Conservation (phyloP, 108 stramenopile species). For the Skeletonema grethae region DNA sequence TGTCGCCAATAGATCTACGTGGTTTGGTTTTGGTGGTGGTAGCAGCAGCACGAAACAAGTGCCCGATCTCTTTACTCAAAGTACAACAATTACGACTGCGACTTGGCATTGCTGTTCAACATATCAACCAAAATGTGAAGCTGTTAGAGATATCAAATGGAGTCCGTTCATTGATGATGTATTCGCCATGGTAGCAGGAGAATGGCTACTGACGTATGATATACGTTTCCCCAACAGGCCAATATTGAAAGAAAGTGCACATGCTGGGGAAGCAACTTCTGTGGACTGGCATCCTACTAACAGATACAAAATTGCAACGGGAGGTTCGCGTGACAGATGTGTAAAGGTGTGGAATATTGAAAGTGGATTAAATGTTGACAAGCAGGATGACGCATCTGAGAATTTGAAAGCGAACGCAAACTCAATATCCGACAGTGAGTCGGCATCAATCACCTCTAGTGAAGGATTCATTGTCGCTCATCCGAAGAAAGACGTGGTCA, state of each 20-base stretch:
- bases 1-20: conserved; percentile 10
- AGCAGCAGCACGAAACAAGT: conserved; percentile 13
- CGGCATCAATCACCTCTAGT: conserved; percentile 37
- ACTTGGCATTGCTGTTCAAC: conserved; percentile 64
- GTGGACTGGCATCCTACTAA: conserved; percentile 85
- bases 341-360: conserved; percentile 71
- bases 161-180: conserved; percentile 70
- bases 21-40: conserved; percentile 42
- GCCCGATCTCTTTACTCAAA: conserved; percentile 9
- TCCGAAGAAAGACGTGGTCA: conserved; percentile 11
- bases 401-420: conserved; percentile 42
- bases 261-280: conserved; percentile 81
- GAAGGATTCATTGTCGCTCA: conserved; percentile 14
- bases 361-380: conserved; percentile 35
- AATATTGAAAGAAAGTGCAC: conserved; percentile 66
- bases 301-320: conserved; percentile 73
- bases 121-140: conserved; percentile 80
- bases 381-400: conserved; percentile 35
- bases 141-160: conserved; percentile 83
- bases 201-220: conserved; percentile 81
- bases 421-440: conserved; percentile 55
- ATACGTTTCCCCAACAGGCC: conserved; percentile 56
- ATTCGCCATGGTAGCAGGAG: conserved; percentile 78
- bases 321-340: conserved; percentile 73
- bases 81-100: conserved; percentile 14